phyloP scores from a whole-genome alignment of 805 yeast species.

The Hagleromyces aurorensis region DNA sequence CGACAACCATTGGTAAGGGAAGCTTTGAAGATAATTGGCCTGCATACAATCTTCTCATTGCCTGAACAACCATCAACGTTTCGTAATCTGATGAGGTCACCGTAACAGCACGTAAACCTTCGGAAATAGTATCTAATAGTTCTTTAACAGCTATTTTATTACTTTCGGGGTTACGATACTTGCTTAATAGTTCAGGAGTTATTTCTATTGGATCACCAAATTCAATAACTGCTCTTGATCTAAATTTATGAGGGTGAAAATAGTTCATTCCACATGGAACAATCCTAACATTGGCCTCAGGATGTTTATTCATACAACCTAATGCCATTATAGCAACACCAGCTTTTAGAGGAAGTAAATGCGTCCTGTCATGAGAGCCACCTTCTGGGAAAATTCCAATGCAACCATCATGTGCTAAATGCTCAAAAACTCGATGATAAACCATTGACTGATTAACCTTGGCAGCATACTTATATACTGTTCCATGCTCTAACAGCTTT shows the following conservation, averaged over 20 bases:
- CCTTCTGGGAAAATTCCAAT: slow-evolving; percentile 97
- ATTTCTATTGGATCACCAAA: slow-evolving; percentile 85
- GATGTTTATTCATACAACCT: slow-evolving; percentile 80
- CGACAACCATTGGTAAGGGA: slow-evolving; percentile 78
- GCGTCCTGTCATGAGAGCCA: slow-evolving; percentile 94
- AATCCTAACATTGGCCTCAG: slow-evolving; percentile 69
- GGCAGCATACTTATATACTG: slow-evolving; percentile 62
- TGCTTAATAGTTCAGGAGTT: slow-evolving; percentile 48
- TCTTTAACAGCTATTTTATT: slow-evolving; percentile 67
- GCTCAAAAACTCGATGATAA: slow-evolving; percentile 77
- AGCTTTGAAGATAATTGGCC: slow-evolving; percentile 62
- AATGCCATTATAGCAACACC: slow-evolving; percentile 98
- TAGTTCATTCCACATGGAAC: slow-evolving; percentile 98
- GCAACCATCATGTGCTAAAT: slow-evolving; percentile 70
- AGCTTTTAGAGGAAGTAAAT: slow-evolving; percentile 84
- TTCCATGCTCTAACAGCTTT: slow-evolving; percentile 41
- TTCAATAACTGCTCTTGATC: slow-evolving; percentile 92
- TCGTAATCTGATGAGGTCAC: slow-evolving; percentile 86
- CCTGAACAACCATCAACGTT: slow-evolving; percentile 81
- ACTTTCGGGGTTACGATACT: slow-evolving; percentile 56
- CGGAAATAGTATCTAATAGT: slow-evolving; percentile 59
- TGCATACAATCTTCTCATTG: slow-evolving; percentile 82
- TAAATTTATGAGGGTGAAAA: slow-evolving; percentile 90
- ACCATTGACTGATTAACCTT: slow-evolving; percentile 82
- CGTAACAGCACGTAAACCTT: slow-evolving; percentile 75